Conservation (phyloP, 305 asterid species). For the Fraxinus floribunda region DNA sequence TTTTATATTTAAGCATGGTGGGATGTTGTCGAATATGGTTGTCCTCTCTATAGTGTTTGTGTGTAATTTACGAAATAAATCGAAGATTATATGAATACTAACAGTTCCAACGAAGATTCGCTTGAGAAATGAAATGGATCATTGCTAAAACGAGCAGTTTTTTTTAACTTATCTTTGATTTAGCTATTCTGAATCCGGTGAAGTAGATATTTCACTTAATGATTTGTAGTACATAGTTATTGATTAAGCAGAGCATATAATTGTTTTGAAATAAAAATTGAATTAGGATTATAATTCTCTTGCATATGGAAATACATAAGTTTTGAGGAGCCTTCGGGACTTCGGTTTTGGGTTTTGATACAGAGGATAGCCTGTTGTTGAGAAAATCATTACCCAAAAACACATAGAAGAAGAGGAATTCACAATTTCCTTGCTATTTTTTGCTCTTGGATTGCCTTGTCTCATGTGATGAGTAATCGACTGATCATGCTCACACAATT, state of each 20-base stretch:
- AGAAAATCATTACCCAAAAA: background rate
- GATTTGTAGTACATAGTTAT: background rate
- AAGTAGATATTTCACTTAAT: background rate
- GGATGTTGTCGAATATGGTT: too few species aligned
- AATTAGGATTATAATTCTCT: background rate
- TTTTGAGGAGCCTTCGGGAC: background rate
- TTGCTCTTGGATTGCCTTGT: background rate
- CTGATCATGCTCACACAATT: background rate
- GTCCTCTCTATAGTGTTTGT: too few species aligned
- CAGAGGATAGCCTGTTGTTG: background rate
- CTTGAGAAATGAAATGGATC: background rate
- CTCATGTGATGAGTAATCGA: background rate
- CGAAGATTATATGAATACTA: background rate
- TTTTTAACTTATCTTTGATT: background rate
- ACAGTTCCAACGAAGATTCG: background rate
- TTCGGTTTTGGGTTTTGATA: background rate
- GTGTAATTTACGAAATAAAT: background rate
- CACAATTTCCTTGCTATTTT: background rate
- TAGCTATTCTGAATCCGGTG: background rate
- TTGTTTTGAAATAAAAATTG: background rate
- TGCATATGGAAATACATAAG: background rate
- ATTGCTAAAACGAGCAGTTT: background rate
- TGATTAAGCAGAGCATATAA: background rate
- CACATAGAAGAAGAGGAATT: background rate
- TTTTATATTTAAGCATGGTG: background rate